Base-by-base conservation (phyloP, 2,329 filamentous ascomycete genomes). In the Drechslerella stenobrocha region DNA sequence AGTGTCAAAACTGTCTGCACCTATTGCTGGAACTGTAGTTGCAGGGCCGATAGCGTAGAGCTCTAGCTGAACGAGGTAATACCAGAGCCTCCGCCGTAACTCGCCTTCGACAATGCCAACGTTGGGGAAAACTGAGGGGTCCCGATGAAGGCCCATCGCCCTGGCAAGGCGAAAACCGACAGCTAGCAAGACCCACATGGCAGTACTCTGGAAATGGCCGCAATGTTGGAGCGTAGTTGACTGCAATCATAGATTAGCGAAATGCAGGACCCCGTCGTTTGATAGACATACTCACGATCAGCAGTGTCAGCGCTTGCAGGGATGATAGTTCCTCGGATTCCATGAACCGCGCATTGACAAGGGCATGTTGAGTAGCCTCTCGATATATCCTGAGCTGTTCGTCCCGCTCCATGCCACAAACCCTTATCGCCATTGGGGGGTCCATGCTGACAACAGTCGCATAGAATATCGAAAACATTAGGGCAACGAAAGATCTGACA, bases 81-180 rank as follows among this genome's bases (percentile, higher is more conserved):
- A 67, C 63, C 63, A 67, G n/a, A 67, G 42, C 32, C 63, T 67
- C 11, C 63, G 63, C 34, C 63, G 44, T 6, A 67, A 50, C 26
- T 67, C 63, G 11, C 63, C 63, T 37, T 67, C 63, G 11, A 67
- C 30, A 23, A 59, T 51, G 20, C 51, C 51, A 11, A 67, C 60
- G 34, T 67, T 67, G 8, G 63, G 50, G n/a, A 67, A 67, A 26
- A 67, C 52, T 15, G 63, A 60, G 1, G 63, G 63, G n/a, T 67
- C 63, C 20, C 63, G 55, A 22, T 67, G 63, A n/a, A 67, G 63
- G 13, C 63, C 63, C 63, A 67, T 67, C 24, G 63, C 60, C 32
- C 63, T 56, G 8, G 32, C 63, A 26, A 67, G 44, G n/a, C 63
- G 44, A 32, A 67, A 67, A 18, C 55, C 63, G 22, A 67, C 63